Percentiles rank a stretch among this genome's conserved stretches.
Conservation (phyloP, 2,329 filamentous ascomycete species). For the Trichoderma aggressivum region DNA sequence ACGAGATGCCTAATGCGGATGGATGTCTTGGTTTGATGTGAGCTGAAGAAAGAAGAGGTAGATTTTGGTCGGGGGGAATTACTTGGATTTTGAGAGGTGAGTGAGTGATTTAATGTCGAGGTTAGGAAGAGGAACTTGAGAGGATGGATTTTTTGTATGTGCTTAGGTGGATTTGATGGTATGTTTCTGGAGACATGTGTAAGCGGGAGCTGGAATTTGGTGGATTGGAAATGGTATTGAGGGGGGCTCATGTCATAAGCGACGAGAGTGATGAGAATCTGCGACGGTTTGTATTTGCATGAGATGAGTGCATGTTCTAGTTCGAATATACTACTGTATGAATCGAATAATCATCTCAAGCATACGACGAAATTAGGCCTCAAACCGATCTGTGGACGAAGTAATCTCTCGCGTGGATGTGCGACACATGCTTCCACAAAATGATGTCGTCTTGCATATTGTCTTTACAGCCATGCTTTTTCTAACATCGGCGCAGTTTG, state of each 20-base stretch:
- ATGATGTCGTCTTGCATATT: too few relatives aligned
- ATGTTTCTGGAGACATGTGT: neutral
- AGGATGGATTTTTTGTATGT: neutral
- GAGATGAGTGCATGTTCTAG: neutral
- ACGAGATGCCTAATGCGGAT: neutral
- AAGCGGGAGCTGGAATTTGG: neutral
- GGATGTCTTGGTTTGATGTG: neutral
- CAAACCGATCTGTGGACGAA: neutral
- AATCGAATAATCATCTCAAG: neutral
- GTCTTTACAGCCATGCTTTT: neutral
- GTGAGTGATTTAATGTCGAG: neutral
- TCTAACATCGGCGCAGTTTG: too few relatives aligned
- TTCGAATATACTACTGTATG: neutral
- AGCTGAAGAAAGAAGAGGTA: neutral
- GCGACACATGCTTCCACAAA: neutral
- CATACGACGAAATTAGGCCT: neutral
- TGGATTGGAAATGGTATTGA: neutral
- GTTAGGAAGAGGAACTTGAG: neutral
- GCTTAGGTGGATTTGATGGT: neutral
- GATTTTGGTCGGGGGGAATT: neutral
- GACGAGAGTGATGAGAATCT: neutral
- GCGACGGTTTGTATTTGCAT: neutral
- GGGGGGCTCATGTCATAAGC: too few relatives aligned
- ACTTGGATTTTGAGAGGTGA: neutral
- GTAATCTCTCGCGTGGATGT: neutral